Evolutionary conservation across 129 eudicot genomes (phyloP), one percentile per base, ranked within the genome.

Genomic region (Tanacetum coccineum): DNA sequence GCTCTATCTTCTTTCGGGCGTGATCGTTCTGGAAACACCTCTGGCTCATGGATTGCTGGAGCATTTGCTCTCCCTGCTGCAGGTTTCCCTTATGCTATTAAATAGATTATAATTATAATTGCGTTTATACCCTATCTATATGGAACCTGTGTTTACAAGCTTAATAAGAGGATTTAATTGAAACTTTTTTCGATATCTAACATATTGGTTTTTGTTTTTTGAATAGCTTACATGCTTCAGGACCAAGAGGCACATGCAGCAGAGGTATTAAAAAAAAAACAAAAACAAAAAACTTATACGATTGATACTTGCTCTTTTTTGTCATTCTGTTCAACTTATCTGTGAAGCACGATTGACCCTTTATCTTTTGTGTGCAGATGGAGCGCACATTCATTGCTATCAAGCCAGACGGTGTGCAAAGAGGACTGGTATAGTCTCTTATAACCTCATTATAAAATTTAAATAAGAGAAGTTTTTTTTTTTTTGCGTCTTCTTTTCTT

Each of bases 401-500:
- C 83, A 94, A 94, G 80, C 97, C 97, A 49, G 99, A 94, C 74
- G 99, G 99, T 76, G 99, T 94, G 26, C 99, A 94, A 75, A 89
- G 99, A 79, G 99, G 97, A 70, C 74, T 86, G 90, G 99, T 94
- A 89, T 55, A 21, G 28, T 18, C 57, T 15, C 58, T 44, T 30
- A 46, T 25, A 46, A 19, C 45, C 56, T 67, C 30, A 36, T 25
- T 15, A 44, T 49, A 21, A 2, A 15, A 32, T 50, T 17, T 4
- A 22, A 44, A 56, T 22, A 74, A 46, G 76, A 61, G 52, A 50
- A 62, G 54, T n/a, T n/a, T n/a, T 20, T 18, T 20, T 19, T 2
- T 0, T 17, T 1, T 51, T n/a, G 1, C 14, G 9, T 22, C 3
- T 48, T 61, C 13, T 32, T 1, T 20, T 45, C 17, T 49, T 36